Percentiles rank a stretch among this genome's conserved stretches.
These are phyloP conservation scores for Leccinum disarticulatum DNA, from an alignment of 768 basidiomycete genomes.

Conservation along the genomic window DNA sequence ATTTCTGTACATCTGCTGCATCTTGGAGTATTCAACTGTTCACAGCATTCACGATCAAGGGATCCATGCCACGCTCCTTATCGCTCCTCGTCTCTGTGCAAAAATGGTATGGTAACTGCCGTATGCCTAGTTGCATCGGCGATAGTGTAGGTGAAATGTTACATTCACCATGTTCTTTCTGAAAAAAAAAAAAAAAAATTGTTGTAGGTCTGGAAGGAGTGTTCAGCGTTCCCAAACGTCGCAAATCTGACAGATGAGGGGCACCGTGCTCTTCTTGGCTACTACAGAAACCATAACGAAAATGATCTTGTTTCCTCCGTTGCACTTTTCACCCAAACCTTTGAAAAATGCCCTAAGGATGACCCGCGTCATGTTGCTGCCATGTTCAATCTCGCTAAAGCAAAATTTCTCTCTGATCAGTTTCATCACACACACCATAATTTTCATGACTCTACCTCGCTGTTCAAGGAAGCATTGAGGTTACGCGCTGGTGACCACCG, in stretches of 20 bases:
- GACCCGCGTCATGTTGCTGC: slow-evolving; percentile 1
- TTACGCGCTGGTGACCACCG: slow-evolving; percentile 2
- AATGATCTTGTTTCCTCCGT: neutral
- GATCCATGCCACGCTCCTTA: neutral
- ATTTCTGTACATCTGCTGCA: neutral
- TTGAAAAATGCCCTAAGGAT: neutral
- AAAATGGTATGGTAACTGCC: neutral
- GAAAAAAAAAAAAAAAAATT: neutral
- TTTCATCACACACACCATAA: neutral
- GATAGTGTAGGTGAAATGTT: neutral
- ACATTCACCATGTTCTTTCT: neutral
- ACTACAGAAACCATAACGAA: neutral
- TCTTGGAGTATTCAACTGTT: neutral
- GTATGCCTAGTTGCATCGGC: neutral
- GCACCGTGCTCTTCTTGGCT: slow-evolving; percentile 1
- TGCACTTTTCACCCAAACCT: slow-evolving; percentile 9
- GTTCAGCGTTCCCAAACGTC: neutral
- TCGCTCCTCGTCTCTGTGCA: neutral
- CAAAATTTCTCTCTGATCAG: neutral
- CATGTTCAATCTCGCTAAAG: slow-evolving; percentile 12
- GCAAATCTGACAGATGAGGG: no score
- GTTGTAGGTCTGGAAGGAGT: neutral
- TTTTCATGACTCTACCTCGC: neutral
- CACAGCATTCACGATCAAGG: neutral
- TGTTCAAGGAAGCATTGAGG: slow-evolving; percentile 12